A percentile compares a stretch with the other conserved stretches of the same genome.
Evolutionary conservation across 2,329 filamentous ascomycete genomes (phyloP).

Genomic region (Plectosphaerella sp.): DNA sequence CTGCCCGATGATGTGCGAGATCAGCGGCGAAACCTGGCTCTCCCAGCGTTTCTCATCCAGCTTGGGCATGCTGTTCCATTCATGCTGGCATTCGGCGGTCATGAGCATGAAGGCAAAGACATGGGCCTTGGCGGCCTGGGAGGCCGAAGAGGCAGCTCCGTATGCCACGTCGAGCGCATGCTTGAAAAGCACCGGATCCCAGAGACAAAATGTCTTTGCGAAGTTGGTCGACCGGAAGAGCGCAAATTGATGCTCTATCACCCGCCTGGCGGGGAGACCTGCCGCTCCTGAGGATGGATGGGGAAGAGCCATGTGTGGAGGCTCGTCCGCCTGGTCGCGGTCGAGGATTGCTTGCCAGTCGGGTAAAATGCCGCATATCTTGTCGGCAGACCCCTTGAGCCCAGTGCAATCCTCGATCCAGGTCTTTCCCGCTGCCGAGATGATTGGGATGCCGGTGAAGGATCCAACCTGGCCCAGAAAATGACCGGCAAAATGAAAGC

Average conservation of each 20-base stretch:
- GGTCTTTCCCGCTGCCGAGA: background rate
- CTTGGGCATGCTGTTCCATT: conserved; percentile 5
- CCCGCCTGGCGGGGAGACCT: background rate
- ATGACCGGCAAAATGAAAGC: background rate
- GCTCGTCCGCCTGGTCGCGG: background rate
- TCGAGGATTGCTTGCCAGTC: background rate
- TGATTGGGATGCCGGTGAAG: background rate
- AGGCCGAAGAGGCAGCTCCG: background rate
- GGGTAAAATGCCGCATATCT: background rate
- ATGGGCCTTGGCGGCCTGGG: conserved; percentile 35
- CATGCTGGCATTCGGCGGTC: conserved; percentile 17
- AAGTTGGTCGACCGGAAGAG: background rate
- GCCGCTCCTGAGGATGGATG: too few relatives aligned
- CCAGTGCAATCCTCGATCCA: background rate
- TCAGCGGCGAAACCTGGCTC: conserved; percentile 32
- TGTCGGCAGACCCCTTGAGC: background rate
- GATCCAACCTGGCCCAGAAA: background rate
- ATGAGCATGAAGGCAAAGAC: conserved; percentile 44
- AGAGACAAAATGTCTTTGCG: background rate
- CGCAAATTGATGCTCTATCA: background rate
- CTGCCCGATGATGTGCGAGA: conserved; percentile 38
- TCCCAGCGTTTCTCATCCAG: conserved; percentile 36
- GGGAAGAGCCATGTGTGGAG: too few relatives aligned
- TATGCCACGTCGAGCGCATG: background rate
- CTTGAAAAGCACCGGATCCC: background rate